phyloP scores from a whole-genome alignment of 225 moss, liverwort and hornwort genomes.

The Anthoceros angustus region DNA sequence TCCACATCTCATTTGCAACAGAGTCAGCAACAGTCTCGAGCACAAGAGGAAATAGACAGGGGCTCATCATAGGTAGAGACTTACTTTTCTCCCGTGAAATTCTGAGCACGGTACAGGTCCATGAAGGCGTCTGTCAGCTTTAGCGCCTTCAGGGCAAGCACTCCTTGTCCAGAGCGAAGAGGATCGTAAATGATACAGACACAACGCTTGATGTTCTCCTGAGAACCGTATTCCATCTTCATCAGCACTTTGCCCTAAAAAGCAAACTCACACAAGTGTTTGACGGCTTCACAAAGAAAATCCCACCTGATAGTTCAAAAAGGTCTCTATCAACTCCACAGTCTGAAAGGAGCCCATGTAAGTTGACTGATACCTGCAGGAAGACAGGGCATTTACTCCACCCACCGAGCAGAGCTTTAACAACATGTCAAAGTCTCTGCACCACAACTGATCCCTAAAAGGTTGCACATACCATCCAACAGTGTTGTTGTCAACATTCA shows the following conservation, averaged over 20 bases:
- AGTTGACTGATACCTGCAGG: conserved; percentile 83
- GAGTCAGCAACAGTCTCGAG: not conserved
- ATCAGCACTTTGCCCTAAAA: not conserved
- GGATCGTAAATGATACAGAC: conserved; percentile 97
- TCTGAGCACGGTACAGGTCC: conserved; percentile 75
- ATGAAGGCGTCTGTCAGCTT: conserved; percentile 80
- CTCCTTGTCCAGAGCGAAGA: conserved; percentile 73
- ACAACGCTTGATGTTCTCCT: conserved; percentile 99
- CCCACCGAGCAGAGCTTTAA: not conserved
- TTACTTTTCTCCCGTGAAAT: conserved; percentile 84
- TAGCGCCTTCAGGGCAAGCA: conserved; percentile 82
- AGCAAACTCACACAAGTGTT: not conserved
- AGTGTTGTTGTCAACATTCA: conserved; percentile 91
- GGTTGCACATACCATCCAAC: conserved; percentile 55
- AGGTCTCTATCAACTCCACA: conserved; percentile 86
- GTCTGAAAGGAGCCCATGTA: conserved; percentile 98
- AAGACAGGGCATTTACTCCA: not conserved
- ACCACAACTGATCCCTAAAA: not conserved
- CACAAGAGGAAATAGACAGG: not conserved
- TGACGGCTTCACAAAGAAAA: not conserved
- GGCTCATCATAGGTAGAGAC: not conserved
- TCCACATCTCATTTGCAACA: not conserved
- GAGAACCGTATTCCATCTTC: conserved; percentile 2
- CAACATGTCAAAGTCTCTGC: not conserved
- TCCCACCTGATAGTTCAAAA: conserved; percentile 85